Percentiles rank a stretch among this genome's conserved stretches.
phyloP scores from a whole-genome alignment of 495 filamentous ascomycete genomes.

The Niebla homalea region DNA sequence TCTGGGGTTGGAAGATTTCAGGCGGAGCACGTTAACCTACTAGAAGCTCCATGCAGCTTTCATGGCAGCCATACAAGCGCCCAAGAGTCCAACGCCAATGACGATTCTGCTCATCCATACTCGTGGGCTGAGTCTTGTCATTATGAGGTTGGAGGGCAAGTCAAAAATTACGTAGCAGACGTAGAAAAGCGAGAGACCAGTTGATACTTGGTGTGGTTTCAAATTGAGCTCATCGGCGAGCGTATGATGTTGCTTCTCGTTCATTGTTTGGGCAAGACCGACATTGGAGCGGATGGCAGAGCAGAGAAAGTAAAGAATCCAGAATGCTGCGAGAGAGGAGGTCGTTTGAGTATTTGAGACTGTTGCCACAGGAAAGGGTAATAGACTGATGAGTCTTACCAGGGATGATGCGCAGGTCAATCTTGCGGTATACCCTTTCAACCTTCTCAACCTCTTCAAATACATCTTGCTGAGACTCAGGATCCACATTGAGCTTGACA shows the following conservation, averaged over 20 bases:
- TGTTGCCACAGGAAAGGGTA: background rate
- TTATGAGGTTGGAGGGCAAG: conserved; percentile 77
- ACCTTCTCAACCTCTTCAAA: conserved; percentile 35
- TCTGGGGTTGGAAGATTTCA: no score
- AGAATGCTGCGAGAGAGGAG: conserved; percentile 47
- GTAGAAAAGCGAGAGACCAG: conserved; percentile 75
- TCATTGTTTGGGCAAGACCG: conserved; percentile 85
- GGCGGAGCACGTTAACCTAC: no score
- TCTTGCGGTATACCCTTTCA: conserved; percentile 55
- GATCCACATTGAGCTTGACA: no score
- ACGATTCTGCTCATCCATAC: conserved; percentile 93
- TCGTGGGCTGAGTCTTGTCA: conserved; percentile 71
- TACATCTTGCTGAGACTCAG: no score
- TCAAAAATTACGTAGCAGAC: conserved; percentile 85
- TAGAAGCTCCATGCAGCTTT: conserved; percentile 76
- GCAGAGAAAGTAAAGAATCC: conserved; percentile 86
- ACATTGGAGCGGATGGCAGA: conserved; percentile 87
- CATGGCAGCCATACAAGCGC: conserved; percentile 68
- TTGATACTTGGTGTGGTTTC: conserved; percentile 62
- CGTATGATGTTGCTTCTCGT: conserved; percentile 50
- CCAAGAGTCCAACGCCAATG: conserved; percentile 71
- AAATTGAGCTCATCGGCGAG: conserved; percentile 53
- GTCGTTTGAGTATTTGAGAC: background rate
- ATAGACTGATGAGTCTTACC: conserved; percentile 22
- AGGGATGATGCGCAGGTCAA: conserved; percentile 75